Conservation (phyloP, 2,329 filamentous ascomycete species). For the Colletotrichum brevisporum region DNA sequence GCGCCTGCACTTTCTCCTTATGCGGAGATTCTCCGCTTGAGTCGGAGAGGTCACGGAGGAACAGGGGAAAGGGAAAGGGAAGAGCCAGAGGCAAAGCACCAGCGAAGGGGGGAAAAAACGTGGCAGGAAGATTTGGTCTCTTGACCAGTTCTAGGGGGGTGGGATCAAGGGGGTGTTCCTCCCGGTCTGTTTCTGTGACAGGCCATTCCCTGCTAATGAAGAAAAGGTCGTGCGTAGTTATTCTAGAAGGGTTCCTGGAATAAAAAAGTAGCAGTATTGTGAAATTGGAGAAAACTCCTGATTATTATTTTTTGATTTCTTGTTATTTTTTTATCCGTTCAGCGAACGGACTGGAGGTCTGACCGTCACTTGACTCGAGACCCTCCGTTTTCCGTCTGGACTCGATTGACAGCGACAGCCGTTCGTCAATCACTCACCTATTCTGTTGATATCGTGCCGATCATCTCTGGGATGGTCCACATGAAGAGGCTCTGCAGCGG, state of each 20-base stretch:
- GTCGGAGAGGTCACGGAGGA: slow-evolving; percentile 11
- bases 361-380: slow-evolving; percentile 16
- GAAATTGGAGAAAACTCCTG: slow-evolving; percentile 8
- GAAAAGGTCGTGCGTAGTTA: slow-evolving; percentile 32
- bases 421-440: not conserved
- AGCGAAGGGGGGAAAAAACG: slow-evolving; percentile 19
- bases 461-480: no score
- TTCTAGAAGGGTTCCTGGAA: slow-evolving; percentile 37
- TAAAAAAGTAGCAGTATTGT: slow-evolving; percentile 2
- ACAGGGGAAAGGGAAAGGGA: not conserved
- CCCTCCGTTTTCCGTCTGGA: slow-evolving; percentile 3
- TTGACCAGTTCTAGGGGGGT: slow-evolving; percentile 1
- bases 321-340: slow-evolving; percentile 15
- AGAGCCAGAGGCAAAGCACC: not conserved
- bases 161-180: slow-evolving; percentile 11
- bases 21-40: slow-evolving; percentile 38
- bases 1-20: slow-evolving; percentile 22
- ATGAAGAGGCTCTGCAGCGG: slow-evolving; percentile 2
- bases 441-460: not conserved
- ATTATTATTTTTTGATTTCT: slow-evolving; percentile 5
- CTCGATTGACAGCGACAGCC: not conserved
- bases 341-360: slow-evolving; percentile 23
- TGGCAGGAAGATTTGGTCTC: slow-evolving; percentile 33
- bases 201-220: slow-evolving; percentile 28
- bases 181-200: slow-evolving; percentile 31